These are phyloP conservation scores for Berkeleyomyces basicola DNA, from an alignment of 2,329 filamentous ascomycete species.

Conservation along the genomic window DNA sequence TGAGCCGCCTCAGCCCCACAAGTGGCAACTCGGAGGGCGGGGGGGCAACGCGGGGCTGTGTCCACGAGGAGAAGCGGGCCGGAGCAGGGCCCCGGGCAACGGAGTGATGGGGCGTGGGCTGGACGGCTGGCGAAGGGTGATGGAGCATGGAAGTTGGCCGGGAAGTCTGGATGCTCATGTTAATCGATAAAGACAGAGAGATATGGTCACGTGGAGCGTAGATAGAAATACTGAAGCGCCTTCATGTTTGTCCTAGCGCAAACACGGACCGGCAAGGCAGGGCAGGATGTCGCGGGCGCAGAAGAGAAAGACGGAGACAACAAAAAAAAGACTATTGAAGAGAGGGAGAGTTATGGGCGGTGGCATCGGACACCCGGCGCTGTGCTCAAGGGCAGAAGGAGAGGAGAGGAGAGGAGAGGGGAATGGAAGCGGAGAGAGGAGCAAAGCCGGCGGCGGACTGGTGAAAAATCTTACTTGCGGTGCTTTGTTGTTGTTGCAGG, in stretches of 20 bases:
- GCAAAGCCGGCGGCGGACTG: not conserved
- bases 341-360: not conserved
- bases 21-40: not conserved
- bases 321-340: not conserved
- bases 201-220: not conserved
- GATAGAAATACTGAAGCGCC: conserved; percentile 2
- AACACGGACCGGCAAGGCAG: not conserved
- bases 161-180: not conserved
- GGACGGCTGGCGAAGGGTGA: not conserved
- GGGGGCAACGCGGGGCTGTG: not conserved
- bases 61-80: not conserved
- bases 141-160: not conserved
- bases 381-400: not conserved
- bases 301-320: not conserved
- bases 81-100: not conserved
- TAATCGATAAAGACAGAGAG: not conserved
- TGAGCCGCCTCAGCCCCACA: not conserved
- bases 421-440: not conserved
- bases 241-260: conserved; percentile 1
- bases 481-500: not conserved
- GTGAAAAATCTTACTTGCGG: not conserved
- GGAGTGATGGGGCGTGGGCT: not conserved
- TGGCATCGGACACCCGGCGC: not conserved
- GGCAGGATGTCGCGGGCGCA: too few species aligned
- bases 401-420: not conserved